Conservation (phyloP, 768 basidiomycete genomes). For the Candolleomyces aberdarensis region DNA sequence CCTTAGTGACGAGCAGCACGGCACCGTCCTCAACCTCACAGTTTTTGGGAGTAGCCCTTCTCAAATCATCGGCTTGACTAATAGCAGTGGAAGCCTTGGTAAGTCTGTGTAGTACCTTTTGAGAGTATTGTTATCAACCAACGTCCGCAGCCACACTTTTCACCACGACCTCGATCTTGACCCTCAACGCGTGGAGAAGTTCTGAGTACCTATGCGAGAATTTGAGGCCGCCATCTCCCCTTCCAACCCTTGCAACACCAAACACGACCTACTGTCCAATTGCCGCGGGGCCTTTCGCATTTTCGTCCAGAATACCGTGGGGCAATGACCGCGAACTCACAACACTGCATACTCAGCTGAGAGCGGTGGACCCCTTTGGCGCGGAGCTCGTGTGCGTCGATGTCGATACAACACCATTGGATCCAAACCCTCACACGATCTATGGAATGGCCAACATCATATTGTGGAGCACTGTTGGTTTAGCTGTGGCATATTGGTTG, state of each 20-base stretch:
- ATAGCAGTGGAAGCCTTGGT: conserved; percentile 66
- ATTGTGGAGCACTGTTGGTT: conserved; percentile 69
- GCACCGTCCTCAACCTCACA: conserved; percentile 62
- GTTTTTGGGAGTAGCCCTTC: conserved; percentile 63
- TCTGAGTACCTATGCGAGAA: conserved; percentile 74
- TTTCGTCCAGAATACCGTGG: conserved; percentile 73
- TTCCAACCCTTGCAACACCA: conserved; percentile 43
- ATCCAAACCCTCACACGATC: conserved; percentile 51
- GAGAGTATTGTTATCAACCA: conserved; percentile 13
- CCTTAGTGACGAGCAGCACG: conserved; percentile 38
- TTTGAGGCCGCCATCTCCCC: conserved; percentile 75
- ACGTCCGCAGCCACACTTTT: conserved; percentile 73
- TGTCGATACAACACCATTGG: conserved; percentile 72
- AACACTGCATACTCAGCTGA: conserved; percentile 79
- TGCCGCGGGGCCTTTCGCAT: conserved; percentile 72
- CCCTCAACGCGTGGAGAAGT: conserved; percentile 68
- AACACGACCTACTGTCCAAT: conserved; percentile 71
- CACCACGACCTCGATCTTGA: conserved; percentile 76
- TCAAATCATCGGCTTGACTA: conserved; percentile 57
- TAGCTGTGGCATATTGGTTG: conserved; percentile 80
- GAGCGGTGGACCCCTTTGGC: conserved; percentile 85
- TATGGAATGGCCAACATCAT: conserved; percentile 68
- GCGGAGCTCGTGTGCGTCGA: conserved; percentile 82
- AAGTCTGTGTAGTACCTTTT: conserved; percentile 24
- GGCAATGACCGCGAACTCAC: conserved; percentile 67